phyloP scores from a whole-genome alignment of 2,329 filamentous ascomycete species.

The Colletotrichum musicola region DNA sequence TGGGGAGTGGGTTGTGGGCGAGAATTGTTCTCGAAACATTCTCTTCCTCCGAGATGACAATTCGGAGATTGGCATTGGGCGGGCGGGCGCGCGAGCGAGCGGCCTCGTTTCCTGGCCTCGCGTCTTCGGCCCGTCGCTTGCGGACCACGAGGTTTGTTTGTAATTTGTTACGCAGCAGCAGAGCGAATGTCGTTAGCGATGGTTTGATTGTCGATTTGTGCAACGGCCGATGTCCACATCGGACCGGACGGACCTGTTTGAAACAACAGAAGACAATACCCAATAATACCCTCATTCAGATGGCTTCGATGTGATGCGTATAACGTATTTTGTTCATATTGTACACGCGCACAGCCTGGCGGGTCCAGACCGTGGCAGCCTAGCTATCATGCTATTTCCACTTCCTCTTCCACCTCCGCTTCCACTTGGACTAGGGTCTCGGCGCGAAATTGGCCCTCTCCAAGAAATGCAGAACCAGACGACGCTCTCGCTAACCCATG shows the following conservation, averaged over 20 bases:
- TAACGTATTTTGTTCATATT: constrained; percentile 15
- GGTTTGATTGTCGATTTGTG: background rate
- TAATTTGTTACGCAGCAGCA: background rate
- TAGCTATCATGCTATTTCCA: constrained; percentile 19
- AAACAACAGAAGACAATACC: too few species aligned
- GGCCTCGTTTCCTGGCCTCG: constrained; percentile 2
- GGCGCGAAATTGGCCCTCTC: constrained; percentile 6
- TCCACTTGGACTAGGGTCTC: background rate
- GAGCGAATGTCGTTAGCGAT: background rate
- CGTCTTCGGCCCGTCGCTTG: constrained; percentile 18
- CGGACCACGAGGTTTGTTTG: background rate
- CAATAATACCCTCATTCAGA: too few species aligned
- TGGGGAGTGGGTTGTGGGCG: constrained; percentile 3
- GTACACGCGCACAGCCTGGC: constrained; percentile 17
- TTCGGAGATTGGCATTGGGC: constrained; percentile 30
- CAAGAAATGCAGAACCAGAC: background rate
- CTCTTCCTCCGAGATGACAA: constrained; percentile 29
- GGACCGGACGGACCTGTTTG: too few species aligned
- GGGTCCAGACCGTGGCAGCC: background rate
- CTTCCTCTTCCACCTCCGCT: background rate
- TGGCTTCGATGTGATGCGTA: too few species aligned
- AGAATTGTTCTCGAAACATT: constrained; percentile 34
- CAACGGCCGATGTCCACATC: background rate
- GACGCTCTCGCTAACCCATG: constrained; percentile 9
- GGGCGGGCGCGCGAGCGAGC: too few species aligned